phyloP scores from a whole-genome alignment of 352 stramenopile genomes.

The Thraustotheca clavata region DNA sequence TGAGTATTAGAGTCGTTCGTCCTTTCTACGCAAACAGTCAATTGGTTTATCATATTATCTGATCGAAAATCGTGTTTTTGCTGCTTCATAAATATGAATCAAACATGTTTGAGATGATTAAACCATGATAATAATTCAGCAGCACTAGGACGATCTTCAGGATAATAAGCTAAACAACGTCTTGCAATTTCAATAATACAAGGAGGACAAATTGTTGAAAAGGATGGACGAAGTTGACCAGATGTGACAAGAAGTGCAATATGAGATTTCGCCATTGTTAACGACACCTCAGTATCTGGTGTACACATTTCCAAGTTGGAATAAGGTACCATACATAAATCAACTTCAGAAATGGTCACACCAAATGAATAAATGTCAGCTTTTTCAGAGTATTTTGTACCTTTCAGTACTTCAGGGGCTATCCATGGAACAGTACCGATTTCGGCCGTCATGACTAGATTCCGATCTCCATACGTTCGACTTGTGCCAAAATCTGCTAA shows the following conservation, averaged over 20 bases:
- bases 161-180: constrained; percentile 37
- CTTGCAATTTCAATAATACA: constrained; percentile 35
- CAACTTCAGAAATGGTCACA: constrained; percentile 15
- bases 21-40: no score
- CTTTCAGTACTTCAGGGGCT: constrained; percentile 14
- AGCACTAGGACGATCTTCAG: constrained; percentile 15
- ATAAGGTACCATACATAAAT: constrained; percentile 11
- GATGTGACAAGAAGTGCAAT: constrained; percentile 29
- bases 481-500: constrained; percentile 50
- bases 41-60: no score
- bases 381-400: background rate
- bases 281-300: background rate
- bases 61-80: background rate
- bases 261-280: constrained; percentile 5
- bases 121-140: background rate
- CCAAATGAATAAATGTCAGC: constrained; percentile 20
- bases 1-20: no score
- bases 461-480: constrained; percentile 21
- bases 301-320: background rate
- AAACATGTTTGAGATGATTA: background rate
- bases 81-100: background rate
- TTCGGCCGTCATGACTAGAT: constrained; percentile 3
- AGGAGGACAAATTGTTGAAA: constrained; percentile 37
- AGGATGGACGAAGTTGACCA: constrained; percentile 40
- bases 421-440: constrained; percentile 13